Evolutionary conservation across 139 green algal genomes (phyloP).

Genomic region (Volvox reticuliferus): DNA sequence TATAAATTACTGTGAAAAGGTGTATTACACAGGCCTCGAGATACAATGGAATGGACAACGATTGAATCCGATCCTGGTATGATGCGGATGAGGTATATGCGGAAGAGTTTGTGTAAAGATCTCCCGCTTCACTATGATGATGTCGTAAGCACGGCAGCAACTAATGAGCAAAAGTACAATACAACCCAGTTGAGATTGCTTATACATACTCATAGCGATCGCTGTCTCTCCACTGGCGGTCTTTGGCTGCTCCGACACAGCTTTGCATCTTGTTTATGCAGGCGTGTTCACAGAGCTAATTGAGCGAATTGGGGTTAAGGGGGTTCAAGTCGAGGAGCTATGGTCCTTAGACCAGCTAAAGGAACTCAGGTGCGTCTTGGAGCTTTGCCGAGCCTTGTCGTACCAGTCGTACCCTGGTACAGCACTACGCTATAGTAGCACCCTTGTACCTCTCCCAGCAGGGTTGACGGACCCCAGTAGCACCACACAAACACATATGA

Average conservation of each 20-base stretch:
- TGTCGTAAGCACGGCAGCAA: not conserved
- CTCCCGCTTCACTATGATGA: not conserved
- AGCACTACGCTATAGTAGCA: too few relatives aligned
- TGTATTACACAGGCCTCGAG: not conserved
- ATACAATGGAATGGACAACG: constrained; percentile 76
- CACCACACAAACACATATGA: too few relatives aligned
- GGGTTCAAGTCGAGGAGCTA: constrained; percentile 95
- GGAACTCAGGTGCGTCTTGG: constrained; percentile 10
- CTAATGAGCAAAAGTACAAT: not conserved
- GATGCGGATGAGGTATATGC: not conserved
- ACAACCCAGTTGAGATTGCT: not conserved
- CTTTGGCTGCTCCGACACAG: not conserved
- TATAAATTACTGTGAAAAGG: not conserved
- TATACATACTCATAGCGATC: not conserved
- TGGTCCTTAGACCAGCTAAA: constrained; percentile 81
- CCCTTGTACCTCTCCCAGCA: too few relatives aligned
- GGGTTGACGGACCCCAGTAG: too few relatives aligned
- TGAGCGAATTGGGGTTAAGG: constrained; percentile 88
- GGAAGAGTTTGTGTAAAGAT: too few relatives aligned
- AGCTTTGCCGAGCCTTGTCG: too few relatives aligned
- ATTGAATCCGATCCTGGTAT: constrained; percentile 92
- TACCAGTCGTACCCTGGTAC: too few relatives aligned
- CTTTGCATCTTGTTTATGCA: not conserved
- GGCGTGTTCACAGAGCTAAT: constrained; percentile 95
- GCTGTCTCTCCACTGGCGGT: too few relatives aligned